Evolutionary conservation across 2,329 filamentous ascomycete genomes (phyloP).

Genomic region (Incumbomyces delicatus): DNA sequence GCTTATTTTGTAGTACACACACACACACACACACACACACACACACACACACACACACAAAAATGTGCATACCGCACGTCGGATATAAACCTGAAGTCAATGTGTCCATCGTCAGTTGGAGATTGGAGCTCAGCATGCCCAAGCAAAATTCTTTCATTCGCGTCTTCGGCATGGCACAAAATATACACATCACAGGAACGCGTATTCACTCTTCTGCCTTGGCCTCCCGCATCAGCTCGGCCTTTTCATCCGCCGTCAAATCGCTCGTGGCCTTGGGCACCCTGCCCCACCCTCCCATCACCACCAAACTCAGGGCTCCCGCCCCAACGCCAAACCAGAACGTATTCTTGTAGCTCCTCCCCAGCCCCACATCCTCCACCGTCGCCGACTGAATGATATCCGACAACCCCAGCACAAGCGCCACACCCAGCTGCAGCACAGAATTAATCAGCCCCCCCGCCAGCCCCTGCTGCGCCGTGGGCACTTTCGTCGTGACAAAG

Average conservation of each 20-base stretch:
- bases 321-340: constrained; percentile 52
- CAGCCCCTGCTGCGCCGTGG: constrained; percentile 49
- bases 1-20: too few relatives aligned
- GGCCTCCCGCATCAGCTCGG: constrained; percentile 20
- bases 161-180: too few relatives aligned
- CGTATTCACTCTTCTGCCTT: neutral
- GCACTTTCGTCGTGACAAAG: too few relatives aligned
- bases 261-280: constrained; percentile 49
- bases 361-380: constrained; percentile 29
- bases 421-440: constrained; percentile 60
- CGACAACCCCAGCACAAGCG: constrained; percentile 58
- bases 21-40: too few relatives aligned
- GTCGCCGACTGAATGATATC: constrained; percentile 50
- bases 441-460: constrained; percentile 62
- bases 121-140: too few relatives aligned
- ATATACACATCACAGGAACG: too few relatives aligned
- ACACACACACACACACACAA: too few relatives aligned
- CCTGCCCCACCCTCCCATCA: constrained; percentile 46
- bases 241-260: constrained; percentile 48
- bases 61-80: too few relatives aligned
- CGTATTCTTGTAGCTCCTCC: constrained; percentile 45
- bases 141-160: too few relatives aligned
- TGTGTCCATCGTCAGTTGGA: too few relatives aligned
- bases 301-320: constrained; percentile 40
- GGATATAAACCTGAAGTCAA: too few relatives aligned